Conservation (phyloP, 805 yeast genomes). For the Clavispora santaluciae region DNA sequence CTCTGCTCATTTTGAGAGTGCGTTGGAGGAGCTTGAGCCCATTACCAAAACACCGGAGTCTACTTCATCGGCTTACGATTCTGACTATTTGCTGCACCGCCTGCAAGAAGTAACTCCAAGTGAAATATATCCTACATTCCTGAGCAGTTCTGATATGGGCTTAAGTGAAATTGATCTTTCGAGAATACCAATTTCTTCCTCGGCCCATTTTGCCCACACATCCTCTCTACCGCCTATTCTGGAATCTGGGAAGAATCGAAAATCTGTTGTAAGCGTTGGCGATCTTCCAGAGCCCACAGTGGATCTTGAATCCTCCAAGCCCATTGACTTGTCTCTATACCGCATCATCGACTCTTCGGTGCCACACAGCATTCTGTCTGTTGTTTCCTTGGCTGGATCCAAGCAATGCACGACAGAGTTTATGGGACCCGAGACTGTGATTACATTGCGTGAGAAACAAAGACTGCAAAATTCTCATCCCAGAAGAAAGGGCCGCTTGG, state of each 20-base stretch:
- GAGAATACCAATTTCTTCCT: not conserved
- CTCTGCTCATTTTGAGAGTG: too few species aligned
- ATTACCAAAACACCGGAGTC: not conserved
- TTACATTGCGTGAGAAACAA: not conserved
- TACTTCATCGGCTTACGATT: not conserved
- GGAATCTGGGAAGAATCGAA: not conserved
- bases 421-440: not conserved
- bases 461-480: not conserved
- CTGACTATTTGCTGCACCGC: not conserved
- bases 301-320: constrained; percentile 1
- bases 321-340: not conserved
- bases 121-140: not conserved
- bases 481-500: not conserved
- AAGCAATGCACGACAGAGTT: not conserved
- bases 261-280: not conserved
- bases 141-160: not conserved
- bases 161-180: too few species aligned
- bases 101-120: not conserved
- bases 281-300: constrained; percentile 6
- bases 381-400: not conserved
- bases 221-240: not conserved
- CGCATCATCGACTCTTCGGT: not conserved
- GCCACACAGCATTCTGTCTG: not conserved
- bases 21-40: too few species aligned
- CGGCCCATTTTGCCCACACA: not conserved